Evolutionary conservation across 441 rosid genomes (phyloP).

Genomic region (Populus hybrid): DNA sequence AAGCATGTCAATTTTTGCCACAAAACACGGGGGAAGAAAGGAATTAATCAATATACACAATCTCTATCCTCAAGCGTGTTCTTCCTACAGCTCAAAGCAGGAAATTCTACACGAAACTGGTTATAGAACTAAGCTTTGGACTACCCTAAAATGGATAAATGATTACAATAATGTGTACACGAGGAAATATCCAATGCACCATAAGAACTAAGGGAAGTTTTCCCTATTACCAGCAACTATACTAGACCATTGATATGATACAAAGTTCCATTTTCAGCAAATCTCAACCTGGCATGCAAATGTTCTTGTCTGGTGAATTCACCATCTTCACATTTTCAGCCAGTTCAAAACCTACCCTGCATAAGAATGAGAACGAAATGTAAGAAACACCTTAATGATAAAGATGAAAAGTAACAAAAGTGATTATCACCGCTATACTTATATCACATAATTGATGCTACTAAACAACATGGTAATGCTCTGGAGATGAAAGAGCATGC

Average conservation of each 20-base stretch:
- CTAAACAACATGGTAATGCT: neutral
- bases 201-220: conserved; percentile 16
- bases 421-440: neutral
- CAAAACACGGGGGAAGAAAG: conserved; percentile 9
- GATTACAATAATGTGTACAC: conserved; percentile 28
- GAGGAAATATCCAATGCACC: conserved; percentile 28
- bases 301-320: conserved; percentile 33
- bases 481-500: neutral
- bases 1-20: conserved; percentile 6
- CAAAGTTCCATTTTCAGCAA: conserved; percentile 31
- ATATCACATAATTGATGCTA: neutral
- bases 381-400: neutral
- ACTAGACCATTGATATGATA: conserved; percentile 19
- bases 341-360: conserved; percentile 44
- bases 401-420: neutral
- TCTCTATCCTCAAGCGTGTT: neutral
- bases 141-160: conserved; percentile 16
- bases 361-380: conserved; percentile 3
- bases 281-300: conserved; percentile 29
- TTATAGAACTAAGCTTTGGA: conserved; percentile 15
- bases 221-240: conserved; percentile 21
- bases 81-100: conserved; percentile 21
- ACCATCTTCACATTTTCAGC: conserved; percentile 34
- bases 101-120: conserved; percentile 15
- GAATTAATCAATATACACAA: conserved; percentile 21